These are phyloP conservation scores for Gremmenia infestans DNA, from an alignment of 2,329 filamentous ascomycete species.

Conservation along the genomic window DNA sequence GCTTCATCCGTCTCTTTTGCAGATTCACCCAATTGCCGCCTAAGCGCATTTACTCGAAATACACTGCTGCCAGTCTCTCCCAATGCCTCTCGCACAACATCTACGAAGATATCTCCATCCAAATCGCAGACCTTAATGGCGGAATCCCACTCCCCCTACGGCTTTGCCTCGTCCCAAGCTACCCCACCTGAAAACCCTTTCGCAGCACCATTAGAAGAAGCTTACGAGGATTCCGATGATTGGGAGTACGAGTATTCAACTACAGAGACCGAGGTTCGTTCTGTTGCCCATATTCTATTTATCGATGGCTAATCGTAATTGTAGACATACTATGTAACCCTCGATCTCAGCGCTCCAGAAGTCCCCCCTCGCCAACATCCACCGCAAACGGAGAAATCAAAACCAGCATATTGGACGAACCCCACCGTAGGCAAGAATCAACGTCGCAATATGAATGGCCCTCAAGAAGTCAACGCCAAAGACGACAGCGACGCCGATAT, in stretches of 20 bases:
- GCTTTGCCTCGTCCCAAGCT: conserved; percentile 2
- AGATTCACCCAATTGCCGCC: not conserved
- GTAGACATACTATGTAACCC: conserved; percentile 59
- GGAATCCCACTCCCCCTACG: conserved; percentile 6
- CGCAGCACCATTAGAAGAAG: conserved; percentile 8
- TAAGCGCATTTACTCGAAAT: not conserved
- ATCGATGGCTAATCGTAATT: not conserved
- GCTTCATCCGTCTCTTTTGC: not conserved
- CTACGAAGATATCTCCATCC: conserved; percentile 20
- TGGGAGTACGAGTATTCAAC: conserved; percentile 65
- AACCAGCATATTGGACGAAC: conserved; percentile 18
- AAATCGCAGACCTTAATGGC: conserved; percentile 25
- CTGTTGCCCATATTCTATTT: not conserved
- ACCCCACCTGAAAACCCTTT: conserved; percentile 17
- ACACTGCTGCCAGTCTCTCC: not conserved
- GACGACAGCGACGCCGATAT: not conserved
- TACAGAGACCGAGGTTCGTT: conserved; percentile 54
- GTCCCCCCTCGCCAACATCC: conserved; percentile 16
- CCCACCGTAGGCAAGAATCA: conserved; percentile 14
- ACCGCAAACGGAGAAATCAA: conserved; percentile 4
- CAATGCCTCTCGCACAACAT: conserved; percentile 18
- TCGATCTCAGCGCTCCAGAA: conserved; percentile 50
- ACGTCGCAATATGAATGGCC: conserved; percentile 9
- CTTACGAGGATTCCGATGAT: conserved; percentile 49
- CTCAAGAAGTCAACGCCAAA: conserved; percentile 5